Evolutionary conservation across 345 rosid genomes (phyloP).

Genomic region (Camelina hispida): DNA sequence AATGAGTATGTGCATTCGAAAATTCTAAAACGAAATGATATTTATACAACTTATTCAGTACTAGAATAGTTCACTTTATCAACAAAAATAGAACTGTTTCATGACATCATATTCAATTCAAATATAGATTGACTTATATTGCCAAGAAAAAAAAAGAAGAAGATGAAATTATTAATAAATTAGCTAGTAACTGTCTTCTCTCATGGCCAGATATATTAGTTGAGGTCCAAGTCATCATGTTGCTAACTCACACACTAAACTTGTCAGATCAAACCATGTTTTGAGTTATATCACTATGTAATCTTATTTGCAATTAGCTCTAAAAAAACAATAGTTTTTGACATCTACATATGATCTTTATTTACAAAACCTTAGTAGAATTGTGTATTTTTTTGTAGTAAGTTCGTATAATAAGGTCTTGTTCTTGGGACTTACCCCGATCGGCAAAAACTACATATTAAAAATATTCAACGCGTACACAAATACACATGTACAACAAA

Average conservation of each 20-base stretch:
- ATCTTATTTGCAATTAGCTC: neutral
- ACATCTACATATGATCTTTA: neutral
- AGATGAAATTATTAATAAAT: neutral
- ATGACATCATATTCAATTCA: neutral
- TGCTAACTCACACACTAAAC: neutral
- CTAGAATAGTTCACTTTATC: neutral
- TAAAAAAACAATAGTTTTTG: neutral
- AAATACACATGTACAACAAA: too few species aligned
- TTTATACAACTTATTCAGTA: neutral
- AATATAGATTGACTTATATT: neutral
- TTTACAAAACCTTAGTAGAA: neutral
- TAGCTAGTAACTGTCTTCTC: neutral
- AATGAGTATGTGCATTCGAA: neutral
- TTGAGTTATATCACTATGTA: neutral
- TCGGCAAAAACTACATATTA: too few species aligned
- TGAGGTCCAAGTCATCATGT: conserved; percentile 1
- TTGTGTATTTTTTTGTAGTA: too few species aligned
- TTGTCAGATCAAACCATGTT: conserved; percentile 7
- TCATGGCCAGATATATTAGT: conserved; percentile 2
- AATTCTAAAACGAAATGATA: neutral
- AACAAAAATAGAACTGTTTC: neutral
- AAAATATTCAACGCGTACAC: too few species aligned
- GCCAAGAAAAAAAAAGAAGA: too few species aligned
- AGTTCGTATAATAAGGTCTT: too few species aligned
- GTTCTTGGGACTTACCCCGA: too few species aligned